These are phyloP conservation scores for Beauveria pseudobassiana DNA, from an alignment of 2,329 filamentous ascomycete genomes.

Conservation along the genomic window DNA sequence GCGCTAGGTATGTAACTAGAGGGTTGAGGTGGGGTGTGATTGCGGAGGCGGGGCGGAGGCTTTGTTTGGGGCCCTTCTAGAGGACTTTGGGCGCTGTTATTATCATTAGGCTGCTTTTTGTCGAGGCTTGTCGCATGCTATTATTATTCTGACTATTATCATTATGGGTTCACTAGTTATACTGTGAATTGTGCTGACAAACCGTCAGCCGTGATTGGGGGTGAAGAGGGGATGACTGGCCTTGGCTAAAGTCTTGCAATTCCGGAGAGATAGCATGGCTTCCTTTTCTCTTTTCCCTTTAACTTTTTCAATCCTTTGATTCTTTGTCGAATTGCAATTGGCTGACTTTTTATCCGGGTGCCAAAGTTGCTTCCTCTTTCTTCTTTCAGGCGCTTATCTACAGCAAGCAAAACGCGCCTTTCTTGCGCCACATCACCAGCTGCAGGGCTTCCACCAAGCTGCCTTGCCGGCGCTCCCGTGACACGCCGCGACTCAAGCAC, in stretches of 20 bases:
- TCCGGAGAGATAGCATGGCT: background rate
- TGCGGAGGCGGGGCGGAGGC: slow-evolving; percentile 6
- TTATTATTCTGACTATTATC: background rate
- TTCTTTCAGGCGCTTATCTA: background rate
- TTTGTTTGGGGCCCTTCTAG: background rate
- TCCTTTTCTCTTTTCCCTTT: background rate
- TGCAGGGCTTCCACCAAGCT: background rate
- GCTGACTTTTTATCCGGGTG: background rate
- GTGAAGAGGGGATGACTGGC: background rate
- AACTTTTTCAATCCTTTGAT: background rate
- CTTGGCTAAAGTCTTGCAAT: background rate
- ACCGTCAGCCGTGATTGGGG: background rate
- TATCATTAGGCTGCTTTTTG: too few relatives aligned
- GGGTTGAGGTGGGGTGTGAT: too few relatives aligned
- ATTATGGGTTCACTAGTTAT: too few relatives aligned
- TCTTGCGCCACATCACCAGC: background rate
- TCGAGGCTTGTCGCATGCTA: too few relatives aligned
- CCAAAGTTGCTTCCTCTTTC: background rate
- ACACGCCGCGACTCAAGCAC: background rate
- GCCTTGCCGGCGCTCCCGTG: background rate
- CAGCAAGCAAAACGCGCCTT: background rate
- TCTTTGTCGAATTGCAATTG: background rate
- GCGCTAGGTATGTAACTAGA: background rate
- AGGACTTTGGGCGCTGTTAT: background rate
- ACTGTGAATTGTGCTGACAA: background rate